These are phyloP conservation scores for Lycium barbarum DNA, from an alignment of 257 asterid species.

Conservation along the genomic window DNA sequence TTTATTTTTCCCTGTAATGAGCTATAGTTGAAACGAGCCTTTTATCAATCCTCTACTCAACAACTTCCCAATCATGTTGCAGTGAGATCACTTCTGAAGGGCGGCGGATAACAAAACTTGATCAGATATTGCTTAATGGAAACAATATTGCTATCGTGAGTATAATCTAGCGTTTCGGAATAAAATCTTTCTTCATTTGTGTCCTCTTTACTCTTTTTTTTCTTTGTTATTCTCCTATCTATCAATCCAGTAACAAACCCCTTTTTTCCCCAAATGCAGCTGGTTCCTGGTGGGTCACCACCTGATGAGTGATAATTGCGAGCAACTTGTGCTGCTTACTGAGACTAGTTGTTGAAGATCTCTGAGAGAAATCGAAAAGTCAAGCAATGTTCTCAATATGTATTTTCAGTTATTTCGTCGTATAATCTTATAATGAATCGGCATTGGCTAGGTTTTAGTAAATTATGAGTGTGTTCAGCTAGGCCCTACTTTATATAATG, in stretches of 20 bases:
- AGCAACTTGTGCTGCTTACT: not conserved
- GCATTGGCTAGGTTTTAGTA: not conserved
- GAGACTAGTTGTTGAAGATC: conserved; percentile 10
- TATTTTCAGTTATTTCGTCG: not conserved
- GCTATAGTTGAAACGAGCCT: not conserved
- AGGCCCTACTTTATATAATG: not conserved
- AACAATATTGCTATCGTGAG: conserved; percentile 95
- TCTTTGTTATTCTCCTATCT: not conserved
- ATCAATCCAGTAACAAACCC: not conserved
- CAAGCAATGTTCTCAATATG: not conserved
- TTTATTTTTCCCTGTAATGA: not conserved
- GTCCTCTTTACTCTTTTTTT: not conserved
- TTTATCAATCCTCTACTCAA: not conserved
- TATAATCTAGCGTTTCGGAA: not conserved
- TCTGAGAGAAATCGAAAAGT: not conserved
- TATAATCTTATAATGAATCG: not conserved
- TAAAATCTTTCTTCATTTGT: not conserved
- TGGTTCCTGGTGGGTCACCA: conserved; percentile 62
- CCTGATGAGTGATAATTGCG: conserved; percentile 46
- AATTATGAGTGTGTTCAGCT: not conserved
- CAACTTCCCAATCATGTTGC: conserved; percentile 28
- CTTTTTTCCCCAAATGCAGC: conserved; percentile 37
- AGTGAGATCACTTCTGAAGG: conserved; percentile 97
- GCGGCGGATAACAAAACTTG: conserved; percentile 82
- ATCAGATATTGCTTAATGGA: conserved; percentile 87